Conservation (phyloP, 805 yeast genomes). For the Nakazawaea peltata region DNA sequence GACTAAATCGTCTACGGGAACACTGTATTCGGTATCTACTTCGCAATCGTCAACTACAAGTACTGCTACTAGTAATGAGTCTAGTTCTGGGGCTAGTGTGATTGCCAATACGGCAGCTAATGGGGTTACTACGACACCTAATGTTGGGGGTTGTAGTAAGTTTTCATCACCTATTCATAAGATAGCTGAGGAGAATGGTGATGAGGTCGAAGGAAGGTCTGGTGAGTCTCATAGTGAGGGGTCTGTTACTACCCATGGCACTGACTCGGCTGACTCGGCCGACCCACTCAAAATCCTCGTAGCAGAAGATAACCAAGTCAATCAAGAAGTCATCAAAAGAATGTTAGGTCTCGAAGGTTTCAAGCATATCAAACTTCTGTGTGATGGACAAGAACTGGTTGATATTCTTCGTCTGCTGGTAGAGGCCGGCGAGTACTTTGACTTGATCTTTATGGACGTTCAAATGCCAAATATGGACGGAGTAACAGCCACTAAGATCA, state of each 20-base stretch:
- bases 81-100: too few relatives aligned
- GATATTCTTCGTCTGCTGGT: constrained; percentile 47
- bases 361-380: constrained; percentile 62
- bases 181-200: too few relatives aligned
- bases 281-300: constrained; percentile 52
- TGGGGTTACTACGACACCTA: too few relatives aligned
- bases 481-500: constrained; percentile 66
- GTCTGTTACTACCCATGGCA: neutral
- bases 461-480: constrained; percentile 95
- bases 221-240: neutral
- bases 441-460: constrained; percentile 90
- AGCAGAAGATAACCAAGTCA: constrained; percentile 91
- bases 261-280: constrained; percentile 7
- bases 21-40: constrained; percentile 30
- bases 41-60: too few relatives aligned
- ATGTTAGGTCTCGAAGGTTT: constrained; percentile 86
- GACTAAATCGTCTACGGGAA: constrained; percentile 43
- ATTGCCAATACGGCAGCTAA: too few relatives aligned
- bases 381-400: constrained; percentile 88
- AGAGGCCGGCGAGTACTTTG: constrained; percentile 37
- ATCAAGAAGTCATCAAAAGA: constrained; percentile 87
- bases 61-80: too few relatives aligned
- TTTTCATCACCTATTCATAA: too few relatives aligned
- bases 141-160: too few relatives aligned
- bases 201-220: too few relatives aligned